Conservation (phyloP, 2,329 filamentous ascomycete species). For the Pseudogymnoascus sp. region DNA sequence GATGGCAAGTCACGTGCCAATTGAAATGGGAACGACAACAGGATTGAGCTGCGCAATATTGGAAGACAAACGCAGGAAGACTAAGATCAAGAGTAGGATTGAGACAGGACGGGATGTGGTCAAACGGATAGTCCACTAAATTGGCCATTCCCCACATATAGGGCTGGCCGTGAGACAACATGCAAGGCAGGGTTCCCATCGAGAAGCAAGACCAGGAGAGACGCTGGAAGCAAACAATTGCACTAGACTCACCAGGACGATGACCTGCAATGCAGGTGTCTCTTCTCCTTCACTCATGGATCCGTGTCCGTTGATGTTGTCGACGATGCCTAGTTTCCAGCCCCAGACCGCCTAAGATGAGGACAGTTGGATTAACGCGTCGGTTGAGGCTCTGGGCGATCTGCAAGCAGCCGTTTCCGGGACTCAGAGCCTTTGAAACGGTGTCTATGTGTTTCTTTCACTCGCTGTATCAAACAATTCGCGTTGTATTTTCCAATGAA, state of each 20-base stretch:
- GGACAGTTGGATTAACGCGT: not conserved
- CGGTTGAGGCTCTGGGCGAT: not conserved
- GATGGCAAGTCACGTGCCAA: not conserved
- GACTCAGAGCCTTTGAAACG: not conserved
- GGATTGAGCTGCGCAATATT: not conserved
- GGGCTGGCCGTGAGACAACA: not conserved
- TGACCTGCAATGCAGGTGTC: conserved; percentile 59
- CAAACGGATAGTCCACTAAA: conserved; percentile 3
- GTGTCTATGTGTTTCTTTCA: not conserved
- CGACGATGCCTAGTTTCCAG: not conserved
- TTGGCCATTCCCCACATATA: not conserved
- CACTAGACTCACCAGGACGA: conserved; percentile 58
- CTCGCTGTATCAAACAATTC: not conserved
- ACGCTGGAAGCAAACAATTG: not conserved
- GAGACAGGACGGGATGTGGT: not conserved
- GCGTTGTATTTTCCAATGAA: not conserved
- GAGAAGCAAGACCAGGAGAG: not conserved
- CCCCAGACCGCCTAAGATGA: not conserved
- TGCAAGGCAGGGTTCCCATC: not conserved
- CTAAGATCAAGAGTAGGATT: not conserved
- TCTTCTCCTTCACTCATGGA: not conserved
- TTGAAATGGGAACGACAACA: not conserved
- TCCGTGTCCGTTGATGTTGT: not conserved
- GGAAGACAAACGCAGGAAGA: not conserved
- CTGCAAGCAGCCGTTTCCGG: not conserved